Evolutionary conservation across 2,329 filamentous ascomycete genomes (phyloP).

Genomic region (Cordyceps farinosa): DNA sequence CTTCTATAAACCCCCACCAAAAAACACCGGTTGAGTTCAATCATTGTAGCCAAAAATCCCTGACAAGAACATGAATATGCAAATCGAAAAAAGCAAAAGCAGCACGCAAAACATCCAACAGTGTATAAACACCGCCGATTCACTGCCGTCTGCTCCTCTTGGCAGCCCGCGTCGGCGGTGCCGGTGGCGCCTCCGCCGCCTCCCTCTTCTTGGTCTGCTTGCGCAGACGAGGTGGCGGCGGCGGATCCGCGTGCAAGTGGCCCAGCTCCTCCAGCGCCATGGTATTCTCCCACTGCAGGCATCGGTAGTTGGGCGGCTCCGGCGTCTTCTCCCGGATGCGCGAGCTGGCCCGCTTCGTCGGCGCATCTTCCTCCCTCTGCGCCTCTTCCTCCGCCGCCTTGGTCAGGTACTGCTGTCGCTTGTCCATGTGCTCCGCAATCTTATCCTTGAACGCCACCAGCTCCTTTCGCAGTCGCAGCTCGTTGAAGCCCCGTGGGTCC

Average conservation of each 20-base stretch:
- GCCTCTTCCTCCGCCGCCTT: conserved; percentile 35
- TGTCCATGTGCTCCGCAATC: conserved; percentile 76
- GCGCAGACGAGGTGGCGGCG: conserved; percentile 47
- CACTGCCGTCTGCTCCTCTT: conserved; percentile 4
- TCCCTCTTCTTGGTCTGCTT: conserved; percentile 53
- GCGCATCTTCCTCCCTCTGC: conserved; percentile 36
- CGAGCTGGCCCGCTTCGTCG: conserved; percentile 41
- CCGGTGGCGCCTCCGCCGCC: conserved; percentile 31
- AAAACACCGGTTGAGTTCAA: conserved; percentile 1
- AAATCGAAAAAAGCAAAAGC: neutral
- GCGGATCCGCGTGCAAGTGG: conserved; percentile 54
- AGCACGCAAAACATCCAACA: neutral
- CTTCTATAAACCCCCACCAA: neutral
- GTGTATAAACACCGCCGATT: neutral
- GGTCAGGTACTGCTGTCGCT: conserved; percentile 65
- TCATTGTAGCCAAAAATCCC: neutral
- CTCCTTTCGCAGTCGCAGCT: conserved; percentile 84
- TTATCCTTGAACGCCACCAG: conserved; percentile 70
- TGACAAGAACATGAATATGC: neutral
- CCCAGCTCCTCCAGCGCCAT: conserved; percentile 55
- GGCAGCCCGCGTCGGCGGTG: conserved; percentile 3
- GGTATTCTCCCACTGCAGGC: conserved; percentile 53
- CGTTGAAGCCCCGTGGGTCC: conserved; percentile 80
- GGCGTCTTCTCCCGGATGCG: conserved; percentile 45
- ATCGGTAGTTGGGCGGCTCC: conserved; percentile 46